Conservation (phyloP, 345 rosid genomes). For the Moricandia moricandioides region DNA sequence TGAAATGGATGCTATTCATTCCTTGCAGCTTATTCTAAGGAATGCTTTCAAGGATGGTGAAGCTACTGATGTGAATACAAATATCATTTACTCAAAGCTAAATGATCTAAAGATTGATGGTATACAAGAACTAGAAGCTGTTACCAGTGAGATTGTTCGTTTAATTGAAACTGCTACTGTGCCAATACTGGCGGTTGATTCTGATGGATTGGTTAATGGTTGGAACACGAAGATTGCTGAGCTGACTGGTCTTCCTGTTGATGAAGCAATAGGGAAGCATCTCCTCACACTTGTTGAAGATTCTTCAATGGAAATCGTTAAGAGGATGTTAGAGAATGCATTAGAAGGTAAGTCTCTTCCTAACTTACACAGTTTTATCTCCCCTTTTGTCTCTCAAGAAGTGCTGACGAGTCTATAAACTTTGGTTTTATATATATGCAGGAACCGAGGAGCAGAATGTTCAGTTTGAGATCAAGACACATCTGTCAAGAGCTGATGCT, state of each 20-base stretch:
- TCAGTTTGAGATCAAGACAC: slow-evolving; percentile 82
- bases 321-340: slow-evolving; percentile 67
- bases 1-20: slow-evolving; percentile 97
- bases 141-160: slow-evolving; percentile 93
- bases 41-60: slow-evolving; percentile 68
- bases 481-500: slow-evolving; percentile 50
- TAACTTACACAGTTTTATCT: background rate
- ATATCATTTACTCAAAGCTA: slow-evolving; percentile 56
- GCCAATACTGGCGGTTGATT: slow-evolving; percentile 88
- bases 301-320: slow-evolving; percentile 60
- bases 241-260: slow-evolving; percentile 78
- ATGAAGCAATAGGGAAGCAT: slow-evolving; percentile 81
- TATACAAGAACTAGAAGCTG: slow-evolving; percentile 85
- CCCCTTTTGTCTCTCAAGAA: background rate
- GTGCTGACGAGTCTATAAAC: background rate
- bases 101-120: slow-evolving; percentile 80
- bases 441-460: slow-evolving; percentile 87
- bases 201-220: slow-evolving; percentile 82
- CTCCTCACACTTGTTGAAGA: slow-evolving; percentile 83
- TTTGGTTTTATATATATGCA: slow-evolving; percentile 37
- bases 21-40: slow-evolving; percentile 89
- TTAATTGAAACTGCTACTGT: slow-evolving; percentile 89
- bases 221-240: slow-evolving; percentile 94
- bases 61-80: slow-evolving; percentile 43
- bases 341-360: slow-evolving; percentile 55